Conservation (phyloP, 805 yeast species). For the Candida chilensis region DNA sequence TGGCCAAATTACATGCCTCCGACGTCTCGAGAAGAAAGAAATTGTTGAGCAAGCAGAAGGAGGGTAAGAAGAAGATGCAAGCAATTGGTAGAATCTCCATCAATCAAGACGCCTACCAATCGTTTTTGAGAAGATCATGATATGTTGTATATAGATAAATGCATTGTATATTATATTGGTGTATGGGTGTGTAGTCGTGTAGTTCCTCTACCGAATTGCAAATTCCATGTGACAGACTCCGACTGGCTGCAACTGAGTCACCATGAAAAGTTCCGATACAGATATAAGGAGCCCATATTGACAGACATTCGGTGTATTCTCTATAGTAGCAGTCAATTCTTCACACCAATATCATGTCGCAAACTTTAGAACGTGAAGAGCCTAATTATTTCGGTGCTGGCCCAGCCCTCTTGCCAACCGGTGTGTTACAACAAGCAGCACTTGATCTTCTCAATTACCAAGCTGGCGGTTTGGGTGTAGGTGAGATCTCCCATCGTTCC, state of each 20-base stretch:
- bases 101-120: conserved; percentile 81
- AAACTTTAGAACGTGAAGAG: conserved; percentile 49
- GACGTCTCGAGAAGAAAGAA: conserved; percentile 88
- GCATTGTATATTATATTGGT: neutral
- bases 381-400: conserved; percentile 97
- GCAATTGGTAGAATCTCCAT: conserved; percentile 71
- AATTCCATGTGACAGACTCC: no score
- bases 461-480: conserved; percentile 73
- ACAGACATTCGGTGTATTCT: no score
- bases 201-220: no score
- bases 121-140: conserved; percentile 48
- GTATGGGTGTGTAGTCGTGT: no score
- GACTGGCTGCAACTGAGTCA: no score
- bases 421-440: conserved; percentile 84
- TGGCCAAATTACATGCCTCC: conserved; percentile 87
- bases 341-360: neutral
- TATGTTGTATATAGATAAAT: neutral
- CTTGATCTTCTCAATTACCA: conserved; percentile 68
- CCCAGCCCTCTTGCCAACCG: conserved; percentile 85
- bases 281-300: no score
- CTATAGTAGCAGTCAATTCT: no score
- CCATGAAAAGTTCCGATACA: no score
- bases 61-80: conserved; percentile 83
- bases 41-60: conserved; percentile 80
- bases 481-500: conserved; percentile 95